Evolutionary conservation across 352 stramenopile species (phyloP), one percentile per base, ranked within the genome.

Genomic region (Phytophthora citrophthora): DNA sequence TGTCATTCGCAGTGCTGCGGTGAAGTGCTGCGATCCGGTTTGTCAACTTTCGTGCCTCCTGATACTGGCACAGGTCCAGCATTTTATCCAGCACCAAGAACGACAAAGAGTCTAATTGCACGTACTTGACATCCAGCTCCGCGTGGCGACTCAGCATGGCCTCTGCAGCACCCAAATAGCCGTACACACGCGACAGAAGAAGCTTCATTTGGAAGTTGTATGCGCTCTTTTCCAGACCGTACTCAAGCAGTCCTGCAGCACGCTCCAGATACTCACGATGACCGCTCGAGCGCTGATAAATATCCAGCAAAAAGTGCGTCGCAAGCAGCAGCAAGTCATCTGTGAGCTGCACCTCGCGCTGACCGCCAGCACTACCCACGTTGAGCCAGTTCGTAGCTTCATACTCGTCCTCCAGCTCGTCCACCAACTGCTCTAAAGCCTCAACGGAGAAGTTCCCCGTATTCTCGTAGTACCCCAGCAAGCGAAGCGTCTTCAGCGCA

Each of bases 201-300:
- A 96, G 72, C 71, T 94, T 94, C 86, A 96, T 94, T 72, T 96
- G 88, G 64, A 96, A 96, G 57, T 96, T 96, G 79, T 94, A 96
- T 26, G 81, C 74, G 51, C 88, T 96, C 46, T 88, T 84, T 29
- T 77, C 76, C n/a, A 96, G 52, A 0, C 83, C 88, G 39, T 85
- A 88, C 63, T 96, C 88, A 0, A 96, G 64, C 41, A 93, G 60
- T 29, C 70, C 70, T 27, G 82, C 84, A 0, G 81, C 75, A 12
- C 83, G 74, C 20, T 90, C 46, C 3, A 96, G 62, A 27, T 89
- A 52, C 15, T 77, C 61, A 5, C 72, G 71, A 12, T 69, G 68
- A 1, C 61, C 54, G 32, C 34, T 54, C 13, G 48, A 51, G 7
- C 72, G 82, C 61, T 93, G 83, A 65, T 88, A 89, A 27, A 79